Conservation (phyloP, 2,329 filamentous ascomycete species). For the Cadophora gregata region DNA sequence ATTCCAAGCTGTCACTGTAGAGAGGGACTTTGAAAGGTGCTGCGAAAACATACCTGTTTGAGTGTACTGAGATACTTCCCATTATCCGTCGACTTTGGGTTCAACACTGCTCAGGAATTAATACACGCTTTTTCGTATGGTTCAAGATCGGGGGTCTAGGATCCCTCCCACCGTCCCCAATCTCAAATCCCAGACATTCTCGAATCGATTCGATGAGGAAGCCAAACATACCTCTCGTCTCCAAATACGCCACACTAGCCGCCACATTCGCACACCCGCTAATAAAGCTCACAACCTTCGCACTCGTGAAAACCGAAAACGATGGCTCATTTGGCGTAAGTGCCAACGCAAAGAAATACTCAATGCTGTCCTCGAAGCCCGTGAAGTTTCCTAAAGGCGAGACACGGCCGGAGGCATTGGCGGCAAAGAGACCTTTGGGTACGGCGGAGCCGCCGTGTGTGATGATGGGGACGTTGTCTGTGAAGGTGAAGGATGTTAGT, state of each 20-base stretch:
- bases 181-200: no score
- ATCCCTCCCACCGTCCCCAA: no score
- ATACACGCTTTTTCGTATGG: no score
- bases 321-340: conserved; percentile 38
- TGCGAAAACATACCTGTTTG: conserved; percentile 40
- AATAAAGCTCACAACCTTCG: conserved; percentile 45
- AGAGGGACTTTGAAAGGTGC: no score
- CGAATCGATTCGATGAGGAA: no score
- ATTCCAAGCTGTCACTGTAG: background rate
- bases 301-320: conserved; percentile 43
- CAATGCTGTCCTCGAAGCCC: conserved; percentile 50
- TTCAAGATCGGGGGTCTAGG: no score
- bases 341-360: conserved; percentile 53
- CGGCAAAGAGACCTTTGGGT: conserved; percentile 48
- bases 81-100: conserved; percentile 42
- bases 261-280: conserved; percentile 47
- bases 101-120: conserved; percentile 36
- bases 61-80: conserved; percentile 45
- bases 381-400: conserved; percentile 51
- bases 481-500: background rate
- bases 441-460: conserved; percentile 45
- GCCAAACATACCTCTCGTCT: conserved; percentile 32
- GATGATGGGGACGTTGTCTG: conserved; percentile 40
- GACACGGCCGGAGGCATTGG: conserved; percentile 48
- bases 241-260: conserved; percentile 47